phyloP scores from a whole-genome alignment of 1,284 basidiomycete species.

The Ustilago sp. region DNA sequence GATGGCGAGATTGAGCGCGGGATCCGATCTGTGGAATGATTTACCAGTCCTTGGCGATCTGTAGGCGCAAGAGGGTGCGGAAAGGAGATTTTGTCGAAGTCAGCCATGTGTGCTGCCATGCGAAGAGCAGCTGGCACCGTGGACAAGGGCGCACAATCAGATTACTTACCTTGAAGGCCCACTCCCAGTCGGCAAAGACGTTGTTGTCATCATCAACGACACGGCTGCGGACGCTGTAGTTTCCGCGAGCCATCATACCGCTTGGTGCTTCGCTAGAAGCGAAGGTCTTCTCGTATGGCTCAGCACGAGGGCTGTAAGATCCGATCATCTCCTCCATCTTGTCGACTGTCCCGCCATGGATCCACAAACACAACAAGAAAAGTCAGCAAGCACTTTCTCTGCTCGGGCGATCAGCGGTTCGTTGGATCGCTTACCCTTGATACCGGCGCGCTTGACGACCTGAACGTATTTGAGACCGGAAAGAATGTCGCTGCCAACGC shows the following conservation, averaged over 20 bases:
- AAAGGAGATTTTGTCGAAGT: neutral
- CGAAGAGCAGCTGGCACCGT: neutral
- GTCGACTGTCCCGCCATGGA: conserved; percentile 76
- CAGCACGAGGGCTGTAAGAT: conserved; percentile 76
- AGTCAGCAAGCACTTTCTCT: neutral
- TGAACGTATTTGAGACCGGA: conserved; percentile 84
- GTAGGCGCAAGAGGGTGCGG: neutral
- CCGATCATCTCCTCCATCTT: conserved; percentile 91
- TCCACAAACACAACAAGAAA: neutral
- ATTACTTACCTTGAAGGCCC: conserved; percentile 63
- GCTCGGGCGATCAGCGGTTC: neutral
- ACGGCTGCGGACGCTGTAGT: conserved; percentile 81
- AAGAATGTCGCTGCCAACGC: conserved; percentile 80
- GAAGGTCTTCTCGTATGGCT: conserved; percentile 70
- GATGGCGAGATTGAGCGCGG: neutral
- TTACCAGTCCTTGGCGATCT: conserved; percentile 61
- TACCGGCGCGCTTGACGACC: conserved; percentile 80
- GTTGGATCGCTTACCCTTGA: conserved; percentile 69
- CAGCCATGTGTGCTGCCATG: neutral
- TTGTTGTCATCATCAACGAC: conserved; percentile 85
- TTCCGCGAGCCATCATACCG: conserved; percentile 84
- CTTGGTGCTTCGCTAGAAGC: conserved; percentile 70
- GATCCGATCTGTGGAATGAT: neutral
- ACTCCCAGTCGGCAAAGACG: conserved; percentile 74
- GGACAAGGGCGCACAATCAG: neutral